phyloP scores from a whole-genome alignment of 306 rosid species.

The Urtica urens region DNA sequence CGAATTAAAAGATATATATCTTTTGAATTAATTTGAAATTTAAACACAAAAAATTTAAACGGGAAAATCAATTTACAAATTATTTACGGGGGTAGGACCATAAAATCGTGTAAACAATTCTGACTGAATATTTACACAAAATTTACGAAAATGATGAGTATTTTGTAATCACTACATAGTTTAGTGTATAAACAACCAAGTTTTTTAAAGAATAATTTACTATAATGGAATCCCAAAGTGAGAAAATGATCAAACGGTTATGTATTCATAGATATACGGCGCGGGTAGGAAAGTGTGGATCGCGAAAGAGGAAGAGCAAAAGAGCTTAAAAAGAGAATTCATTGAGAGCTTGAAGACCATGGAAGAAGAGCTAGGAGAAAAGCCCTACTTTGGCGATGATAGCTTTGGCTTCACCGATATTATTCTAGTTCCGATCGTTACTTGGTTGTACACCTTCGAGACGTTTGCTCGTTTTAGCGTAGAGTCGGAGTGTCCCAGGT shows the following conservation, averaged over 20 bases:
- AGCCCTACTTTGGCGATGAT: slow-evolving; percentile 37
- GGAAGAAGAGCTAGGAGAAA: slow-evolving; percentile 34
- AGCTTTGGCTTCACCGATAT: slow-evolving; percentile 40
- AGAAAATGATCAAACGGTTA: too few relatives aligned
- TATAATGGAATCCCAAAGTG: background rate
- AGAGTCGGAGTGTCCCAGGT: slow-evolving; percentile 26
- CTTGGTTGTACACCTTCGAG: slow-evolving; percentile 29
- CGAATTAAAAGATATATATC: too few relatives aligned
- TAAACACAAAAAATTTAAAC: too few relatives aligned
- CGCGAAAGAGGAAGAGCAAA: slow-evolving; percentile 33
- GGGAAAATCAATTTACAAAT: too few relatives aligned
- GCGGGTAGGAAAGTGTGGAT: slow-evolving; percentile 14
- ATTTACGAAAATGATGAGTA: too few relatives aligned
- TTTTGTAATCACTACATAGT: too few relatives aligned
- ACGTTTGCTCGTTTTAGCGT: slow-evolving; percentile 20
- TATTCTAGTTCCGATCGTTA: slow-evolving; percentile 25
- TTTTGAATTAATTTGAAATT: too few relatives aligned
- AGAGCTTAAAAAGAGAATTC: slow-evolving; percentile 24
- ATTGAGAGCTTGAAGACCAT: slow-evolving; percentile 24
- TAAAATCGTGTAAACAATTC: too few relatives aligned
- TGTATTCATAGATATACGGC: slow-evolving; percentile 18
- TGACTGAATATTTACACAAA: too few relatives aligned
- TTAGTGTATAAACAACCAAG: too few relatives aligned
- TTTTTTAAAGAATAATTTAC: too few relatives aligned
- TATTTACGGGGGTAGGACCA: too few relatives aligned